phyloP scores from a whole-genome alignment of 768 basidiomycete species.

The Hirschioporus abietinus region DNA sequence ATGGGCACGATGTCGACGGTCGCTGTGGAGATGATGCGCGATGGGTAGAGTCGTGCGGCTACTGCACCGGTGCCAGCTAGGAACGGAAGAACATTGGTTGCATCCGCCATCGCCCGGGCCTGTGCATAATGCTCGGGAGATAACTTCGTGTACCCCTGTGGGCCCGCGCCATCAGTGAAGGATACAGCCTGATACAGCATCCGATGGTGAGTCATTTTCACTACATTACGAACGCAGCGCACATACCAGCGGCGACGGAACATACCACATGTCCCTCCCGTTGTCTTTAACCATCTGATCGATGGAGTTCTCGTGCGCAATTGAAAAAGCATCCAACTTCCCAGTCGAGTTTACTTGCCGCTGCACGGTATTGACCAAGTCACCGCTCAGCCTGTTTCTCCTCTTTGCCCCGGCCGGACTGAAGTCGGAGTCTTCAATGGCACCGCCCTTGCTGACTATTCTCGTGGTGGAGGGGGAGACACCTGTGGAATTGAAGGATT shows the following conservation, averaged over 20 bases:
- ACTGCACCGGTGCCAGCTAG: slow-evolving; percentile 32
- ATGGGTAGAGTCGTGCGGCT: slow-evolving; percentile 29
- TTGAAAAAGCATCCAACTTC: neutral
- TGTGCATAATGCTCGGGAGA: slow-evolving; percentile 27
- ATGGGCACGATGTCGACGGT: neutral
- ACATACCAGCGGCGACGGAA: slow-evolving; percentile 36
- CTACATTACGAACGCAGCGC: neutral
- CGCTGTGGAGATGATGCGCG: neutral
- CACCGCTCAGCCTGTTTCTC: slow-evolving; percentile 31
- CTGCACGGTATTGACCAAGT: neutral
- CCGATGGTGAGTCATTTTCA: neutral
- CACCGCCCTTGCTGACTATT: slow-evolving; percentile 28
- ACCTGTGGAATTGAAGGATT: slow-evolving; percentile 29
- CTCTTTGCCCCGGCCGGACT: slow-evolving; percentile 18
- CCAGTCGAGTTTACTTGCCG: neutral
- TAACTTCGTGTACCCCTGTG: slow-evolving; percentile 34
- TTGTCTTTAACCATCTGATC: slow-evolving; percentile 26
- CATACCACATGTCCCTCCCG: slow-evolving; percentile 33
- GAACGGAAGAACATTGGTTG: slow-evolving; percentile 37
- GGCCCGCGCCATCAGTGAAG: slow-evolving; percentile 32
- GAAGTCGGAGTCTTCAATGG: slow-evolving; percentile 19
- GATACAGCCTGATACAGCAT: slow-evolving; percentile 27
- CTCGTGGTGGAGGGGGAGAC: slow-evolving; percentile 26
- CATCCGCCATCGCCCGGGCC: slow-evolving; percentile 33
- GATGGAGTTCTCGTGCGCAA: neutral